Base-by-base conservation (phyloP, 1,139 yeast genomes). In the Pneumocystis oryctolagi region DNA sequence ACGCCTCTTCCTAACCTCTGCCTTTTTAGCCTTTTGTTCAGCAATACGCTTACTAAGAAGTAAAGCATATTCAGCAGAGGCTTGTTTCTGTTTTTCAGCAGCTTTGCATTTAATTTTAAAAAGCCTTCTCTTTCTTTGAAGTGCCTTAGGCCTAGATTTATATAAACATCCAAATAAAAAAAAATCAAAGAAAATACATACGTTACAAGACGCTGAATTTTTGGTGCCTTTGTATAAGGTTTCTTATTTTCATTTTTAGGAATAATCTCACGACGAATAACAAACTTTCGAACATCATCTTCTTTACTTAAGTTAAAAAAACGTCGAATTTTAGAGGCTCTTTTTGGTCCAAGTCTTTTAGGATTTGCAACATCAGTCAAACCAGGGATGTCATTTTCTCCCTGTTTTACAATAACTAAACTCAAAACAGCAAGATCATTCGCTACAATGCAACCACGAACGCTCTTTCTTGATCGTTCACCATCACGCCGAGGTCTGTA, bases 381-480 rank as follows among this genome's bases (percentile, higher is more conserved):
- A 79, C 98, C 98, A 75, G 82, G 96, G 73, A 92, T 88, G 74
- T 92, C 98, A 72, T 80, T 77, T 69, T 92, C 98, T 80, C 98
- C 98, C 82, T 89, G 95, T 85, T 92, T 92, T 80, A 87, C 90
- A 79, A 92, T 81, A 74, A 90, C 84, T 76, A 92, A 85, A 71
- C 97, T 83, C 73, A 92, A 83, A 73, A 88, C 98, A 75, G 98
- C 89, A 78, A 94, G 84, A 81, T 92, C 98, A 79, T 88, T 85
- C 77, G 89, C 95, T 75, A 92, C 97, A 77, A 92, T 92, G 82
- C 97, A 92, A 78, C 98, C 98, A 84, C 98, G 90, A 75, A 92
- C 97, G 71, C 97, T 89, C 87, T 92, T 92, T 85, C 98, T 90
- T 95, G 92, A 92, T 84, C 98, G 89, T 85, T 92, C 98, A 85